Evolutionary conservation across 225 moss, liverwort and hornwort species (phyloP).

Genomic region (Climacium dendroides): DNA sequence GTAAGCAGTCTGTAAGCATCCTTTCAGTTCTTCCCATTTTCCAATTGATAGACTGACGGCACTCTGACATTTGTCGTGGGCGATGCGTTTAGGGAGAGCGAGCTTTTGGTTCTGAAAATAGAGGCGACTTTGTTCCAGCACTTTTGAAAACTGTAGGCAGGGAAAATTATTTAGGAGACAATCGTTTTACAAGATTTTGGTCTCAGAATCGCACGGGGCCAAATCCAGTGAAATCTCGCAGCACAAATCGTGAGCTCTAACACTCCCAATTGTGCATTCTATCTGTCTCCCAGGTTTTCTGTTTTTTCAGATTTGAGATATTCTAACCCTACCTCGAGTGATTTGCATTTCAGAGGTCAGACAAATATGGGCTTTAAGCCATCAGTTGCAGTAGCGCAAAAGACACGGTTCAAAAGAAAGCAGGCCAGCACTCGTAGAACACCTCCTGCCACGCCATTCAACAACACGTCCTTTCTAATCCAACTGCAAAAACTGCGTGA

Average conservation of each 20-base stretch:
- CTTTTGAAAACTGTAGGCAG: not conserved
- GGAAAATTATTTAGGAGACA: not conserved
- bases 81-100: not conserved
- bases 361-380: slow-evolving; percentile 3
- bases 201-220: not conserved
- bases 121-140: not conserved
- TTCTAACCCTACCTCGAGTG: not conserved
- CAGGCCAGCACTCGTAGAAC: not conserved
- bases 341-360: not conserved
- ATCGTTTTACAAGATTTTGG: not conserved
- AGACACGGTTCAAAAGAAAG: slow-evolving; percentile 6
- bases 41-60: not conserved
- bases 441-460: slow-evolving; percentile 28
- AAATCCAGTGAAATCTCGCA: not conserved
- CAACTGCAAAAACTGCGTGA: slow-evolving; percentile 13
- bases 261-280: not conserved
- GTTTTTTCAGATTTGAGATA: not conserved
- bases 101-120: not conserved
- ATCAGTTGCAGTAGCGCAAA: not conserved
- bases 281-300: not conserved
- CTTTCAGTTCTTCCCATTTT: not conserved
- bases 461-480: slow-evolving; percentile 27
- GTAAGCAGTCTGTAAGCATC: not conserved
- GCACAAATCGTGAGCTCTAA: not conserved
- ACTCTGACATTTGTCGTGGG: not conserved